Evolutionary conservation across 2,329 filamentous ascomycete genomes (phyloP).

Genomic region (Parastagonospora avenae): DNA sequence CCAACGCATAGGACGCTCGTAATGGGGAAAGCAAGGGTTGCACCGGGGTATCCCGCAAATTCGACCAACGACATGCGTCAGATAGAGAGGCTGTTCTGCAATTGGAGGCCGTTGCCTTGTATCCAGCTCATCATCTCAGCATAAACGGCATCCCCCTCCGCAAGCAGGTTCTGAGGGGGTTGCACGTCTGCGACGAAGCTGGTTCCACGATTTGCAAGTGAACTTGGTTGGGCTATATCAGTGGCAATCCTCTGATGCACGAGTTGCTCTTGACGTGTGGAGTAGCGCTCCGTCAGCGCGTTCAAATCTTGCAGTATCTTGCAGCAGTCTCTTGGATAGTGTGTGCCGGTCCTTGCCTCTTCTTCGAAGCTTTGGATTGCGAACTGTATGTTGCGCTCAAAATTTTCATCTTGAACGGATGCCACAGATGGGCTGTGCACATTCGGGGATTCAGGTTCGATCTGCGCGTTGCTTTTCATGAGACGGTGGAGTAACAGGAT

Average conservation of each 20-base stretch:
- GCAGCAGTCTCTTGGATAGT: conserved; percentile 30
- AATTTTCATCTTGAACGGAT: conserved; percentile 1
- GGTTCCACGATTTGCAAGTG: neutral
- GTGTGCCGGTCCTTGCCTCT: conserved; percentile 28
- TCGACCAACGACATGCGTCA: conserved; percentile 2
- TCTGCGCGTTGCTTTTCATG: neutral
- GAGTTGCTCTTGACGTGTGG: conserved; percentile 1
- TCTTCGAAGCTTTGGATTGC: conserved; percentile 29
- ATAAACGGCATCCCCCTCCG: conserved; percentile 9
- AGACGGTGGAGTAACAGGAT: conserved; percentile 31
- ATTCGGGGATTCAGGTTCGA: neutral
- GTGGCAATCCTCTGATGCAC: neutral
- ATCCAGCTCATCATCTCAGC: conserved; percentile 23
- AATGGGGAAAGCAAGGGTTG: neutral
- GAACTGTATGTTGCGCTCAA: conserved; percentile 21
- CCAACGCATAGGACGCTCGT: neutral
- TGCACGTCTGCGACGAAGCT: neutral
- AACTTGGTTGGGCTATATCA: neutral
- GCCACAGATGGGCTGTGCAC: neutral
- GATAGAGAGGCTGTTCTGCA: conserved; percentile 18
- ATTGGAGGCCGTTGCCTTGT: conserved; percentile 18
- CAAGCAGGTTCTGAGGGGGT: neutral
- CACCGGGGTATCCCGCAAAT: neutral
- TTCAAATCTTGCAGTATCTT: conserved; percentile 31
- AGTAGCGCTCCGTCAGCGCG: conserved; percentile 23